Evolutionary conservation across 805 yeast species (phyloP), one percentile per base, ranked within the genome.

Genomic region (Pichia sporocuriosa): DNA sequence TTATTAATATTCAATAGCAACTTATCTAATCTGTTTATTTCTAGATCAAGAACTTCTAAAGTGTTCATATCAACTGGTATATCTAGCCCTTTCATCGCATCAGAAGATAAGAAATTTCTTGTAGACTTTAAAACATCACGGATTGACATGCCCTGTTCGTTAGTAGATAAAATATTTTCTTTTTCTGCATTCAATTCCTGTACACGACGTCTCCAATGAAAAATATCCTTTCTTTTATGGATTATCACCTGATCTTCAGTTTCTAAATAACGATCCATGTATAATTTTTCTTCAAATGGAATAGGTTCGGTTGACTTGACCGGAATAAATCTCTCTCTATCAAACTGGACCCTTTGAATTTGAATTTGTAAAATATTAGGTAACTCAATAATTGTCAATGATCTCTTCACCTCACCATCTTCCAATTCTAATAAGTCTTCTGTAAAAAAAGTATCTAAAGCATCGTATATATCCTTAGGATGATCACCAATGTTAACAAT

Each of bases 261-360:
- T 40, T 79, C 86, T 61, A 86, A 66, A 56, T 89, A 93, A 46
- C 97, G 70, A 63, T 93, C 98, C 74, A 93, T 76, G 58, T 84
- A 89, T 8, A 93, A 62, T 10, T 69, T 75, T 40, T 86, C 84
- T 23, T 79, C 76, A 56, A 88, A 87, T 3, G 89, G 89, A 36
- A 93, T 69, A 8, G 88, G 94, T 43, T 83, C 88, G 32, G 76
- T 72, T 2, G 88, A 81, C 58, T 93, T 93, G 55, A 85, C 85
- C 0, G 95, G 86, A 61, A 81, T 73, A 38, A 80, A 70, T 12
- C 73, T 63, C 41, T 70, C 81, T 34, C 88, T 70, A 56, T 93
- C 96, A 59, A 81, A 93, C 58, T 86, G 85, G 1, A 93, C 97
- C 56, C 98, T 72, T 62, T 89, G 97, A 7, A 93, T 84, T 57